These are phyloP conservation scores for Neckera pumila DNA, from an alignment of 225 moss, liverwort and hornwort genomes.

Conservation along the genomic window DNA sequence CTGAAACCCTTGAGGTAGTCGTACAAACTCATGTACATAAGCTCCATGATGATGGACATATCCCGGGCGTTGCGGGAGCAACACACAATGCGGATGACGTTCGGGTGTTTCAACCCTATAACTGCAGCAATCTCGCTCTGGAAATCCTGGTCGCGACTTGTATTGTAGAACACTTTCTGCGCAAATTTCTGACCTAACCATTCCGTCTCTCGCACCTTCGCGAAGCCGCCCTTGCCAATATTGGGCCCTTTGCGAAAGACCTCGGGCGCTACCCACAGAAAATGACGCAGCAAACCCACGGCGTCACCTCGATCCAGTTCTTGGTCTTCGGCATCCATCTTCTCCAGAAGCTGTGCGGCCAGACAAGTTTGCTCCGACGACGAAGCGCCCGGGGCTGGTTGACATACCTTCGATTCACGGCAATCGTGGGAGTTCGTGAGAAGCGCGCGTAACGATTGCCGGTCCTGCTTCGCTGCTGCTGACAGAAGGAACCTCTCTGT, in stretches of 20 bases:
- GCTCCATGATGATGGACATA: slow-evolving; percentile 7
- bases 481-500: background rate
- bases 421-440: background rate
- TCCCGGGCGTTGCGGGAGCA: background rate
- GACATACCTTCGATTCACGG: background rate
- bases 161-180: background rate
- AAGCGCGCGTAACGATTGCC: background rate
- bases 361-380: background rate
- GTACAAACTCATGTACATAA: background rate
- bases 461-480: background rate
- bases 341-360: background rate
- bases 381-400: background rate
- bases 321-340: background rate
- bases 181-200: slow-evolving; percentile 2
- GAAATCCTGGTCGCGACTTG: background rate
- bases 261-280: background rate
- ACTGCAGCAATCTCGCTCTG: background rate
- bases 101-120: background rate
- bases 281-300: background rate
- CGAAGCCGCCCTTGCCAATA: background rate
- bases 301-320: background rate
- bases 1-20: background rate
- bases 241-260: background rate
- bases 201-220: background rate
- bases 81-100: background rate